A percentile compares a stretch with the other conserved stretches of the same genome.
phyloP scores from a whole-genome alignment of 305 asterid species.

The Stenogyne calaminthoides region DNA sequence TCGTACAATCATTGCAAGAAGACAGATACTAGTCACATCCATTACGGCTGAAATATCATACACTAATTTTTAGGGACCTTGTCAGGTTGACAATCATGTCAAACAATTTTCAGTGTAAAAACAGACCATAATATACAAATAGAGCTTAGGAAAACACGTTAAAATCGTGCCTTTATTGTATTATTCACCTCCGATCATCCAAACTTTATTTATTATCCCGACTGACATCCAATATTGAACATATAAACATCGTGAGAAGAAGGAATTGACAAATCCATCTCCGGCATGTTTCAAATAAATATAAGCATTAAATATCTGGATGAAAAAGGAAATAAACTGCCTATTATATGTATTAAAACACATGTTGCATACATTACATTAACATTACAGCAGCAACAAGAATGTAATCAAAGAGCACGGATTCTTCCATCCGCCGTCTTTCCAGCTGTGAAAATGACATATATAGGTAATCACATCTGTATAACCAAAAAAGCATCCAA shows the following conservation, averaged over 20 bases:
- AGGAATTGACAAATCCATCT: conserved; percentile 10
- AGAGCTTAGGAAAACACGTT: background rate
- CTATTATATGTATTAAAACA: background rate
- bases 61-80: background rate
- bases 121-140: background rate
- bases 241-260: background rate
- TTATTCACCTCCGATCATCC: background rate
- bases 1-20: background rate
- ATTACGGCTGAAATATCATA: background rate
- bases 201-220: background rate
- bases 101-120: background rate
- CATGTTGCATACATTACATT: conserved; percentile 6
- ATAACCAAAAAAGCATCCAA: background rate
- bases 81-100: background rate
- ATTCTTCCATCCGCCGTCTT: conserved; percentile 10
- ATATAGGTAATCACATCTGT: background rate
- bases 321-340: background rate
- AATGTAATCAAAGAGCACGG: background rate
- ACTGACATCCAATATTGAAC: background rate
- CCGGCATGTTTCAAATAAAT: background rate
- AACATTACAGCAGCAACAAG: background rate
- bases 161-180: background rate
- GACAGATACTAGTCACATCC: background rate
- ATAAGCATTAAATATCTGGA: conserved; percentile 1
- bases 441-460: background rate